Conservation (phyloP, 176 grass and related monocot genomes). For the Eragrostis curvula region DNA sequence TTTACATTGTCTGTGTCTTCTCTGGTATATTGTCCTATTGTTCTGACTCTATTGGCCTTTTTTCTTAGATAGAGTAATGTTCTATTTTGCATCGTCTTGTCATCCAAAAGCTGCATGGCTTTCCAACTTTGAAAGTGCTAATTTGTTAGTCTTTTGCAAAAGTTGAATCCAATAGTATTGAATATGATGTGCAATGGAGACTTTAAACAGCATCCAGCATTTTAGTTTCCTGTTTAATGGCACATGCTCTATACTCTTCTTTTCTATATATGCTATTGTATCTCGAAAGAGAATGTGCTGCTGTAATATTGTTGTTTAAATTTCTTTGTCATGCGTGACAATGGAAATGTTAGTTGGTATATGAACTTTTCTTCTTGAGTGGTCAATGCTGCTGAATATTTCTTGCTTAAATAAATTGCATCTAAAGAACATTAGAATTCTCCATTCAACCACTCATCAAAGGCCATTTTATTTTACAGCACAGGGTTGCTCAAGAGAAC, state of each 20-base stretch:
- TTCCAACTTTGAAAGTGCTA: not conserved
- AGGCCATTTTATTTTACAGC: conserved; percentile 55
- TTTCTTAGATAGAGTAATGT: not conserved
- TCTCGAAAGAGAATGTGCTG: not conserved
- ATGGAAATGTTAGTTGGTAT: conserved; percentile 9
- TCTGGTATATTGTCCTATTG: not conserved
- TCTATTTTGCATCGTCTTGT: conserved; percentile 9
- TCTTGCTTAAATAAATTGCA: not conserved
- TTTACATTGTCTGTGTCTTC: conserved; percentile 6
- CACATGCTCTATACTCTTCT: not conserved
- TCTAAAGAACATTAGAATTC: not conserved
- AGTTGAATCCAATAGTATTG: not conserved
- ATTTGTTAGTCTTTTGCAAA: conserved; percentile 10
- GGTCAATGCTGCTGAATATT: not conserved
- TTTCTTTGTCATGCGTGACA: conserved; percentile 32
- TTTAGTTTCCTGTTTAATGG: not conserved
- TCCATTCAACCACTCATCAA: conserved; percentile 12
- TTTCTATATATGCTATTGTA: not conserved
- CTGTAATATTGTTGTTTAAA: not conserved
- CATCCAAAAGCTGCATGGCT: not conserved
- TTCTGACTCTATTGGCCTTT: not conserved
- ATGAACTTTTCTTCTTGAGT: conserved; percentile 22
- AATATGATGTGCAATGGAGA: not conserved
- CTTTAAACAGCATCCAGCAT: not conserved
- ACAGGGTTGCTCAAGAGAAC: conserved; percentile 91